phyloP scores from a whole-genome alignment of 306 rosid genomes.

The Cicer judaicum region DNA sequence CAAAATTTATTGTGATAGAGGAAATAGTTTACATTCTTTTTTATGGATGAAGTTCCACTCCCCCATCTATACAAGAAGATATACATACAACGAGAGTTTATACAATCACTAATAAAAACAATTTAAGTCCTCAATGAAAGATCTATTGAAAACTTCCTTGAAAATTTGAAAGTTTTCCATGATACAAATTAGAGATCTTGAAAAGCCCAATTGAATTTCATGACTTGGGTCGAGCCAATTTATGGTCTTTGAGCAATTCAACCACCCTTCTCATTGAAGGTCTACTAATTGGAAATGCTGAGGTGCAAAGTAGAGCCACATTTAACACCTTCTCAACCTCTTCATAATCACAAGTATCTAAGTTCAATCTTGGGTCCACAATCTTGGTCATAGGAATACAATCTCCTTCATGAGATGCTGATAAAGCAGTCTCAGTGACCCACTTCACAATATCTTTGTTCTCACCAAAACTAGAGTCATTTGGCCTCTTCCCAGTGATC shows the following conservation, averaged over 20 bases:
- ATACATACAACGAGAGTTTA: conserved; percentile 4
- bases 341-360: conserved; percentile 46
- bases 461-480: conserved; percentile 72
- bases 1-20: too few species aligned
- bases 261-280: conserved; percentile 87
- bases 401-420: conserved; percentile 30
- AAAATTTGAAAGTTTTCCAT: conserved; percentile 19
- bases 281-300: conserved; percentile 66
- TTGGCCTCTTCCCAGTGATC: conserved; percentile 79
- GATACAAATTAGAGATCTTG: conserved; percentile 20
- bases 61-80: conserved; percentile 4
- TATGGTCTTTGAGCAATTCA: conserved; percentile 67
- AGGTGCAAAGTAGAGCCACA: conserved; percentile 76
- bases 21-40: too few species aligned
- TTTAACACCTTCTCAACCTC: conserved; percentile 67
- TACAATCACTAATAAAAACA: conserved; percentile 16
- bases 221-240: conserved; percentile 45
- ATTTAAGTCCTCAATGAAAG: not conserved
- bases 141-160: conserved; percentile 19
- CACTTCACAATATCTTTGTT: conserved; percentile 76
- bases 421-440: conserved; percentile 59
- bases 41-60: too few species aligned
- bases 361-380: conserved; percentile 65
- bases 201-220: conserved; percentile 26
- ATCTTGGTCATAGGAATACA: conserved; percentile 42